A percentile compares a stretch with the other conserved stretches of the same genome.
Conservation (phyloP, 768 basidiomycete species). For the Russula sp. region DNA sequence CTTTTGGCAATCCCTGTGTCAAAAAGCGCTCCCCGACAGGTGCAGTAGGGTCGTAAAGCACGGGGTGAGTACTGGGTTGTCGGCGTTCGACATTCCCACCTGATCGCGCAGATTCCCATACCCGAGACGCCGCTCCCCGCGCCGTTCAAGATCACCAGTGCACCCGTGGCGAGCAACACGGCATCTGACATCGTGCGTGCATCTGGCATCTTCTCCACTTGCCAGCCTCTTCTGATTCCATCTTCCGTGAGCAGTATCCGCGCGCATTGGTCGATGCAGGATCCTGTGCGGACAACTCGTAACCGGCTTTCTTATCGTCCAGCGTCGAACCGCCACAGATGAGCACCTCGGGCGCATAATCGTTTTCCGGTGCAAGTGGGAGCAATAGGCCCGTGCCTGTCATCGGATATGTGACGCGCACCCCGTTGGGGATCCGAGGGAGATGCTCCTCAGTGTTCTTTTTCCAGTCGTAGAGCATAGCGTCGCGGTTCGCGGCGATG, state of each 20-base stretch:
- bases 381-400: constrained; percentile 71
- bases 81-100: constrained; percentile 76
- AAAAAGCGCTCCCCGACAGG: constrained; percentile 55
- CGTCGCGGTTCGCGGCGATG: constrained; percentile 74
- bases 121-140: constrained; percentile 67
- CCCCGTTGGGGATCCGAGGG: constrained; percentile 69
- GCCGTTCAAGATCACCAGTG: constrained; percentile 74
- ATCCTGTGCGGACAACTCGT: constrained; percentile 67
- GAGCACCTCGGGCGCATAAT: constrained; percentile 66
- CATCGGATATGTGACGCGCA: constrained; percentile 84
- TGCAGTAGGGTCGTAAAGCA: constrained; percentile 63
- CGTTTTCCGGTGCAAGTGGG: constrained; percentile 59
- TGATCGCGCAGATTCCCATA: constrained; percentile 71
- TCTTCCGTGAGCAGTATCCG: constrained; percentile 61
- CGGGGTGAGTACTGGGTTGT: constrained; percentile 65
- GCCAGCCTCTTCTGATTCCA: constrained; percentile 69
- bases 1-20: constrained; percentile 54
- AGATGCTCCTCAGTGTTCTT: constrained; percentile 57
- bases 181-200: constrained; percentile 76
- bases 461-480: constrained; percentile 78
- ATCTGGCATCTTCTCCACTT: constrained; percentile 70
- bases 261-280: constrained; percentile 71
- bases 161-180: constrained; percentile 75
- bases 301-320: constrained; percentile 56
- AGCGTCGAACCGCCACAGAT: constrained; percentile 75